These are phyloP conservation scores for Penicillium cinerascens DNA, from an alignment of 495 filamentous ascomycete genomes.

Conservation along the genomic window DNA sequence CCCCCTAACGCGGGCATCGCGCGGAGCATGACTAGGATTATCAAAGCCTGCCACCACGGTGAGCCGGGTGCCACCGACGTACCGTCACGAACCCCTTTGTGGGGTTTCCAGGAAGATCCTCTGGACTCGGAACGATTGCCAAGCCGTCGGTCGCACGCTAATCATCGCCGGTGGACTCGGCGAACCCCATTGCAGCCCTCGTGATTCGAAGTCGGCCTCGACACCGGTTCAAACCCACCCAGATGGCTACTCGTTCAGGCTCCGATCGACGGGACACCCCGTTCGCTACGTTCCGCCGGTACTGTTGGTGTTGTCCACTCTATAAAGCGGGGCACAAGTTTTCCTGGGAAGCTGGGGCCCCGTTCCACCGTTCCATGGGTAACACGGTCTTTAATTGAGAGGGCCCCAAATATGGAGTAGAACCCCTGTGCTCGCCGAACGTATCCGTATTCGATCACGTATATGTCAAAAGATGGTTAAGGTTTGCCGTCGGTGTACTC, in stretches of 20 bases:
- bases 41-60: constrained; percentile 8
- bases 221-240: background rate
- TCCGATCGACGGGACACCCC: constrained; percentile 6
- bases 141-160: constrained; percentile 4
- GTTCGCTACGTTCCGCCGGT: constrained; percentile 1
- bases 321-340: constrained; percentile 17
- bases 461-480: background rate
- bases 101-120: constrained; percentile 11
- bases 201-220: background rate
- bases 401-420: background rate
- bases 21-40: background rate
- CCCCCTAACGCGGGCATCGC: background rate
- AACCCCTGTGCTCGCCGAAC: background rate
- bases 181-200: background rate
- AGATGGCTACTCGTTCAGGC: constrained; percentile 12
- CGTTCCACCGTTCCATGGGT: constrained; percentile 1
- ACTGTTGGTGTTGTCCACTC: background rate
- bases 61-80: constrained; percentile 7
- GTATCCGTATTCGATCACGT: background rate
- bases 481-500: background rate
- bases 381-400: constrained; percentile 2
- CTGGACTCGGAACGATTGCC: background rate
- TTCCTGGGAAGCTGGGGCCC: background rate
- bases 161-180: background rate
- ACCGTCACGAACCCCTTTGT: constrained; percentile 11